phyloP scores from a whole-genome alignment of 169 alveolate species.

The Plasmodium ovale region DNA sequence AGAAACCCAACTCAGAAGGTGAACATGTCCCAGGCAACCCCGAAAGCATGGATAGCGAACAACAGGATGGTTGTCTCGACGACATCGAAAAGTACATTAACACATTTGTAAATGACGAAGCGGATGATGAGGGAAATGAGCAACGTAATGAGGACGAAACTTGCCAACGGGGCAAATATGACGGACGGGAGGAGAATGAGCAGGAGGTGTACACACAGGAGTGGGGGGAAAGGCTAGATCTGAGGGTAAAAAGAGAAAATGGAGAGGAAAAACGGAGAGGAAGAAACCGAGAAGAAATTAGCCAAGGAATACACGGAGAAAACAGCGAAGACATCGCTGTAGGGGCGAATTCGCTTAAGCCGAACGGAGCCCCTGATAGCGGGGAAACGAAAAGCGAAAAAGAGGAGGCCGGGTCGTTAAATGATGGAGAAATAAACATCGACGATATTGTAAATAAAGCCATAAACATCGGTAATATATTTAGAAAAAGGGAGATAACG shows the following conservation, averaged over 20 bases:
- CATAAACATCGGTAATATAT: slow-evolving; percentile 37
- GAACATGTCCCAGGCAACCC: neutral
- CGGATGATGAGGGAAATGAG: no score
- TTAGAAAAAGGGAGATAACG: slow-evolving; percentile 15
- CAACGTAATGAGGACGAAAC: neutral
- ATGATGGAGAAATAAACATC: slow-evolving; percentile 11
- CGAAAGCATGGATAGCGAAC: neutral
- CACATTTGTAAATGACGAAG: slow-evolving; percentile 53
- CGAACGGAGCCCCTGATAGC: neutral
- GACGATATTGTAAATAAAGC: slow-evolving; percentile 45
- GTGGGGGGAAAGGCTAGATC: neutral
- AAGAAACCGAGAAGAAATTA: neutral
- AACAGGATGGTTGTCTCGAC: neutral
- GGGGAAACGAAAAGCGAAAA: neutral
- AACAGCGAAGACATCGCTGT: neutral
- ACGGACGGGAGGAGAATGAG: neutral
- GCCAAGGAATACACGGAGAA: neutral
- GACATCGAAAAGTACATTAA: slow-evolving; percentile 38
- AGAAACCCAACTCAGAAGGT: neutral
- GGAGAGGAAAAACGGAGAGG: neutral
- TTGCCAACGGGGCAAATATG: neutral
- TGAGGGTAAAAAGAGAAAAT: neutral
- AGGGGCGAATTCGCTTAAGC: neutral
- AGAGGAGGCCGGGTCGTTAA: neutral
- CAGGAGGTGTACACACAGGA: neutral